These are phyloP conservation scores for Clitoria ternatea DNA, from an alignment of 306 rosid genomes.

Conservation along the genomic window DNA sequence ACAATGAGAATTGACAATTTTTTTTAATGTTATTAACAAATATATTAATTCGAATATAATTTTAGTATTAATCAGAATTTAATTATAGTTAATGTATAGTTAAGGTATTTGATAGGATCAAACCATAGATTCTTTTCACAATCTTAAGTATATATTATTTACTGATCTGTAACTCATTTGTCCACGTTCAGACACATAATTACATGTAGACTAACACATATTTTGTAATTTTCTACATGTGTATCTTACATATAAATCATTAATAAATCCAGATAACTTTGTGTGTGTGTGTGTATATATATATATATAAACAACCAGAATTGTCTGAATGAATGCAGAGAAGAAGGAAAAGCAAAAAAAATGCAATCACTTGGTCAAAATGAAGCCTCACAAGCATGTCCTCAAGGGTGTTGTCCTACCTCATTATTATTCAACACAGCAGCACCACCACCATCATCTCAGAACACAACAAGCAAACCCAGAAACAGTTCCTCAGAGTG, in stretches of 20 bases:
- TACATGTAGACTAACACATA: slow-evolving; percentile 9
- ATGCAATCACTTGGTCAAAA: slow-evolving; percentile 54
- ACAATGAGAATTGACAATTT: background rate
- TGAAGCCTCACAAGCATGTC: slow-evolving; percentile 47
- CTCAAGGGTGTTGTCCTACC: slow-evolving; percentile 61
- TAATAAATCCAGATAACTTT: background rate
- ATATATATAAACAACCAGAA: slow-evolving; percentile 17
- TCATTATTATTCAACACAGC: slow-evolving; percentile 42
- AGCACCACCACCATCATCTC: slow-evolving; percentile 34
- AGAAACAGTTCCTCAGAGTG: slow-evolving; percentile 63
- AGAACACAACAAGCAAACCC: slow-evolving; percentile 31
- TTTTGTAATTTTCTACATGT: slow-evolving; percentile 5
- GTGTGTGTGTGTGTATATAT: background rate
- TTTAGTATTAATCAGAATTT: too few relatives aligned
- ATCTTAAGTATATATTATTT: too few relatives aligned
- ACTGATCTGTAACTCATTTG: too few relatives aligned
- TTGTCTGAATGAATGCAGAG: slow-evolving; percentile 21
- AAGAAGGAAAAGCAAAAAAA: background rate
- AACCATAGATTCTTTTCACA: too few relatives aligned
- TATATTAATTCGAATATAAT: too few relatives aligned
- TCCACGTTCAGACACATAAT: slow-evolving; percentile 6
- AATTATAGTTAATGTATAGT: too few relatives aligned
- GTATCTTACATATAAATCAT: slow-evolving; percentile 4
- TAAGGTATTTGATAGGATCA: too few relatives aligned
- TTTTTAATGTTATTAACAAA: too few relatives aligned